Percentiles rank a stretch among this genome's conserved stretches.
Evolutionary conservation across 441 rosid genomes (phyloP).

Genomic region (Cnidoscolus chayamansa): DNA sequence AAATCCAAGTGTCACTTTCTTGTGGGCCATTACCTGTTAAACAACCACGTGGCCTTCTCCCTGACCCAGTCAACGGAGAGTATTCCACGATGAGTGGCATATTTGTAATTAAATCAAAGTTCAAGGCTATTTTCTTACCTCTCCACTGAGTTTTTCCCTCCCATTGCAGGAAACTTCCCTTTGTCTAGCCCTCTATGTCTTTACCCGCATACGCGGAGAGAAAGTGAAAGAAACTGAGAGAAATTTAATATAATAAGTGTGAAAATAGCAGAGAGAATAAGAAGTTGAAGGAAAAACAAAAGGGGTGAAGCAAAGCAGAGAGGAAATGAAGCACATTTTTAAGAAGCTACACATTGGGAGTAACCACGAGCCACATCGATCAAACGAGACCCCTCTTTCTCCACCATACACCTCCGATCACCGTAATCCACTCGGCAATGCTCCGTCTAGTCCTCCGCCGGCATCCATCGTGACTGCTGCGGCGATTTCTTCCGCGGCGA

Average conservation of each 20-base stretch:
- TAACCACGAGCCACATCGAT: constrained; percentile 60
- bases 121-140: constrained; percentile 14
- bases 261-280: not conserved
- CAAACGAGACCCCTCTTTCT: constrained; percentile 51
- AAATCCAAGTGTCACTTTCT: not conserved
- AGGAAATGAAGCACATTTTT: constrained; percentile 85
- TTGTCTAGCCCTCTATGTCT: not conserved
- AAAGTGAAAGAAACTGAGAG: constrained; percentile 13
- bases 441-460: constrained; percentile 42
- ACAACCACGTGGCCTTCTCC: constrained; percentile 7
- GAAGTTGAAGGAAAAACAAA: not conserved
- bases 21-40: not conserved
- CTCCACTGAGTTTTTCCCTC: constrained; percentile 38
- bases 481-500: constrained; percentile 15
- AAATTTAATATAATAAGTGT: not conserved
- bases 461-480: constrained; percentile 25
- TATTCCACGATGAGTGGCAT: constrained; percentile 26
- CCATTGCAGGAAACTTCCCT: not conserved
- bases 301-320: not conserved
- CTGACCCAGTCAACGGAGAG: constrained; percentile 23
- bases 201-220: constrained; percentile 15
- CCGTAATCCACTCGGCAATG: constrained; percentile 21
- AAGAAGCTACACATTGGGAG: constrained; percentile 83
- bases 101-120: constrained; percentile 32
- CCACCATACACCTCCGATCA: constrained; percentile 49